These are phyloP conservation scores for Mucor saturninus DNA, from an alignment of 371 early-diverging fungal genomes.

Conservation along the genomic window DNA sequence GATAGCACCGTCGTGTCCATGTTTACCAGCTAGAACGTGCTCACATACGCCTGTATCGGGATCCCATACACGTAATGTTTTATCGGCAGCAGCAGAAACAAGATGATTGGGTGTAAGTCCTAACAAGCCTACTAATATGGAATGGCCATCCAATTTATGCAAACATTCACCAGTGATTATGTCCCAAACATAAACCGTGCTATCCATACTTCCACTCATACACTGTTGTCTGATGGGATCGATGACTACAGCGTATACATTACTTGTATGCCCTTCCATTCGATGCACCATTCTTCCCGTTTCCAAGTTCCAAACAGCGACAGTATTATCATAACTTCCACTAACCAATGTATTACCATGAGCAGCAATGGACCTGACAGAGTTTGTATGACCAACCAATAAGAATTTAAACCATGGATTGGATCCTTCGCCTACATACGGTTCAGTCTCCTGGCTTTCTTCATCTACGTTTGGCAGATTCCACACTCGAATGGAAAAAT, in stretches of 20 bases:
- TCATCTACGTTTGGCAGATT: constrained; percentile 68
- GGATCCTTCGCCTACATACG: constrained; percentile 35
- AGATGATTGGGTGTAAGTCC: constrained; percentile 81
- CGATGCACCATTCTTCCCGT: constrained; percentile 71
- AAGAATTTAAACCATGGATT: constrained; percentile 71
- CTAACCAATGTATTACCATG: constrained; percentile 83
- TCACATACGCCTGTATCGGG: constrained; percentile 72
- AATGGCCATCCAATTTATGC: constrained; percentile 78
- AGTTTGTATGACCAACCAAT: constrained; percentile 84
- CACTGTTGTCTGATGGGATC: constrained; percentile 75
- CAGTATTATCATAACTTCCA: constrained; percentile 93
- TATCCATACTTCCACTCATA: constrained; percentile 95
- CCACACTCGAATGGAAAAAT: constrained; percentile 96
- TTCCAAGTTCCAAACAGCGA: constrained; percentile 90
- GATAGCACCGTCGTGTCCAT: constrained; percentile 83
- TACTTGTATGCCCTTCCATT: constrained; percentile 86
- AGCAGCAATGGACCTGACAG: constrained; percentile 93
- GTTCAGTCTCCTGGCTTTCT: constrained; percentile 5
- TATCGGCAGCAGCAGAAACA: constrained; percentile 96
- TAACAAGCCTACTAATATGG: constrained; percentile 90
- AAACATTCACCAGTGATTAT: constrained; percentile 76
- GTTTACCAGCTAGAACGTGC: constrained; percentile 63
- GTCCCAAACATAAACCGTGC: constrained; percentile 91
- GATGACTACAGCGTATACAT: constrained; percentile 90
- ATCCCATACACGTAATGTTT: constrained; percentile 94